Conservation (phyloP, 73 alveolate genomes). For the Paramecium primaurelia region DNA sequence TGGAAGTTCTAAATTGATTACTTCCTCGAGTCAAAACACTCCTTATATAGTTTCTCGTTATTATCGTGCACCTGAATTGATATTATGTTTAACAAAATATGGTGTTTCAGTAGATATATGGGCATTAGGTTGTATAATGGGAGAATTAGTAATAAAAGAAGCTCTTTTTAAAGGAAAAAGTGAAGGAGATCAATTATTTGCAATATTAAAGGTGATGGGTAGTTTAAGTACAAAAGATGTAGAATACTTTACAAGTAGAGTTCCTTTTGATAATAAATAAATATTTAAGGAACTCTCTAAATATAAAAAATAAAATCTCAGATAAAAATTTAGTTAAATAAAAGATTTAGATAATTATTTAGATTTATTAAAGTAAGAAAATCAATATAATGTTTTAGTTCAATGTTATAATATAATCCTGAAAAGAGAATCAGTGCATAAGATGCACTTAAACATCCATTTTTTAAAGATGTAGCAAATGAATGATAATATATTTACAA, state of each 20-base stretch:
- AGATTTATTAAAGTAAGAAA: slow-evolving; percentile 17
- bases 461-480: slow-evolving; percentile 50
- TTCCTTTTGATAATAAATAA: slow-evolving; percentile 36
- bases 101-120: slow-evolving; percentile 72
- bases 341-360: slow-evolving; percentile 56
- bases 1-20: slow-evolving; percentile 58
- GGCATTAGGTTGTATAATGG: slow-evolving; percentile 78
- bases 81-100: slow-evolving; percentile 70
- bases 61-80: slow-evolving; percentile 76
- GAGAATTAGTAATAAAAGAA: slow-evolving; percentile 66
- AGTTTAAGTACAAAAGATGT: slow-evolving; percentile 51
- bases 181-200: slow-evolving; percentile 69
- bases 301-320: slow-evolving; percentile 35
- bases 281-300: slow-evolving; percentile 21
- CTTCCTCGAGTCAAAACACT: slow-evolving; percentile 27
- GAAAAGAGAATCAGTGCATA: slow-evolving; percentile 58
- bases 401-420: slow-evolving; percentile 42
- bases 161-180: slow-evolving; percentile 78
- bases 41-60: slow-evolving; percentile 74
- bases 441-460: slow-evolving; percentile 59
- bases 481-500: slow-evolving; percentile 10
- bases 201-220: slow-evolving; percentile 69
- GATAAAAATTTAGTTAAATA: slow-evolving; percentile 44
- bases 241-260: slow-evolving; percentile 14
- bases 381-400: background rate